These are phyloP conservation scores for Pythium oligandrum DNA, from an alignment of 352 stramenopile genomes.

Conservation along the genomic window DNA sequence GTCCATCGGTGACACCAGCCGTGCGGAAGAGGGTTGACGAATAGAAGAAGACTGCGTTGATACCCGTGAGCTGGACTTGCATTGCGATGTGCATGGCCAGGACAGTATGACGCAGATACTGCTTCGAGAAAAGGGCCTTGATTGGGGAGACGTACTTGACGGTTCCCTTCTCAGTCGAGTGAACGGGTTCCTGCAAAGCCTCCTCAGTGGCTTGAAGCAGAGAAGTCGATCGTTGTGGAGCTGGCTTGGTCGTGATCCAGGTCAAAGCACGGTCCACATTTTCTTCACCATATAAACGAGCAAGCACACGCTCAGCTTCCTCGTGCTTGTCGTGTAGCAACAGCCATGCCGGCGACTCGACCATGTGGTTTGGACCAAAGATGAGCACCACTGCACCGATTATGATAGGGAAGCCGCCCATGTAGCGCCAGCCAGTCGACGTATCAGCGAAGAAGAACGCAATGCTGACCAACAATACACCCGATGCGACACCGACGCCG, in stretches of 20 bases:
- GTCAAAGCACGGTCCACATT: too few species aligned
- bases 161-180: too few species aligned
- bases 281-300: conserved; percentile 22
- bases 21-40: conserved; percentile 31
- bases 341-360: conserved; percentile 31
- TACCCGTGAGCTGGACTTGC: conserved; percentile 27
- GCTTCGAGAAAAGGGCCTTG: conserved; percentile 21
- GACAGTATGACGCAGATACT: conserved; percentile 25
- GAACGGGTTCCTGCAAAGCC: too few species aligned
- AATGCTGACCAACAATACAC: conserved; percentile 24
- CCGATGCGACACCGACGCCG: conserved; percentile 23
- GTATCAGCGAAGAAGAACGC: conserved; percentile 29
- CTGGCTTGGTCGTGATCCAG: too few species aligned
- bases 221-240: too few species aligned
- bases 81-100: conserved; percentile 28
- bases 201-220: too few species aligned
- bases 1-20: conserved; percentile 31
- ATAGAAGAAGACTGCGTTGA: conserved; percentile 40
- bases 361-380: conserved; percentile 15
- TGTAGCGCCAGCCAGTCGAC: conserved; percentile 28
- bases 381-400: conserved; percentile 25
- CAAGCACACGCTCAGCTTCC: conserved; percentile 22
- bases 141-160: conserved; percentile 3
- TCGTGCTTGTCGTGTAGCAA: conserved; percentile 18
- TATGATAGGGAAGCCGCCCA: conserved; percentile 31